phyloP scores from a whole-genome alignment of 1,284 basidiomycete species.

The Chalciporus sp. region DNA sequence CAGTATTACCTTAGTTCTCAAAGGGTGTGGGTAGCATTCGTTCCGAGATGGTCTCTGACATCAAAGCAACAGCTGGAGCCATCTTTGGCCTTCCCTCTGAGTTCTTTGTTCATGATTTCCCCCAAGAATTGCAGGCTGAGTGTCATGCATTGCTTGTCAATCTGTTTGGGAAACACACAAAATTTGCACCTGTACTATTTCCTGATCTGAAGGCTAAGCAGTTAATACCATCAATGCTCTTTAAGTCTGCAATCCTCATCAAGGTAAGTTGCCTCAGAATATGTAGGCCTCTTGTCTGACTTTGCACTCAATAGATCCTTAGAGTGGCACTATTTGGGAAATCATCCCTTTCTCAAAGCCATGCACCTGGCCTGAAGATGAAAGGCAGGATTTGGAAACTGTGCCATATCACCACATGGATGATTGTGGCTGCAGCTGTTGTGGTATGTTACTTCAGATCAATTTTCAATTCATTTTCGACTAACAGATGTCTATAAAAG shows the following conservation, averaged over 20 bases:
- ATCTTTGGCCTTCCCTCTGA: not conserved
- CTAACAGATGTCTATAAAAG: not conserved
- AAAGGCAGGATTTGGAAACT: slow-evolving; percentile 6
- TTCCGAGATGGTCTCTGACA: not conserved
- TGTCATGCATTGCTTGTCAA: not conserved
- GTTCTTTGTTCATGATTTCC: not conserved
- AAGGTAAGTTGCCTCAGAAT: not conserved
- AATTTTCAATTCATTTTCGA: no score
- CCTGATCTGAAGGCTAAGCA: not conserved
- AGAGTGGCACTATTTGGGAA: slow-evolving; percentile 4
- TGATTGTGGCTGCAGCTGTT: slow-evolving; percentile 6
- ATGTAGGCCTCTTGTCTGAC: not conserved
- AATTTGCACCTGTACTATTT: slow-evolving; percentile 4
- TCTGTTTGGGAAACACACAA: not conserved
- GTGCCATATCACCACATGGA: not conserved
- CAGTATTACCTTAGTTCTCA: not conserved
- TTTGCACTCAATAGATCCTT: not conserved
- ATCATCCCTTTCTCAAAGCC: not conserved
- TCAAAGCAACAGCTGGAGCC: not conserved
- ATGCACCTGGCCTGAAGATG: not conserved
- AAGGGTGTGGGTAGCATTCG: not conserved
- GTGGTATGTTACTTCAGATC: not conserved
- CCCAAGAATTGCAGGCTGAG: not conserved
- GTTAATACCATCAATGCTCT: not conserved
- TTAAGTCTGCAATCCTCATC: not conserved